Base-by-base conservation (phyloP, 352 stramenopile genomes). In the Globisporangium ultimum region DNA sequence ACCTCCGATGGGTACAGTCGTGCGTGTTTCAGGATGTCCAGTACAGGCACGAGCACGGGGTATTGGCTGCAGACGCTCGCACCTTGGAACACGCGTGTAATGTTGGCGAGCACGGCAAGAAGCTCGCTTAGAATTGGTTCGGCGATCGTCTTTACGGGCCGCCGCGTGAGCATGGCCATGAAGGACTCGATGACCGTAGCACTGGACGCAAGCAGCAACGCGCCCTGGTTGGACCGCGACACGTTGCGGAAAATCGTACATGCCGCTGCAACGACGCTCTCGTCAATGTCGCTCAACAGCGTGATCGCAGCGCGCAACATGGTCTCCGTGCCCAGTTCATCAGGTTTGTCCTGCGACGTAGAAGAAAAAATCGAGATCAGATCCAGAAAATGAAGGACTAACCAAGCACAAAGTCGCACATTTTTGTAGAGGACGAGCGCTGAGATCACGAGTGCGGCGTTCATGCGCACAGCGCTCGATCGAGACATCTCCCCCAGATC, bases 1-100 rank as follows among this genome's bases (percentile, higher is more conserved):
- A 71, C 85, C 38, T 72, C 56, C 2, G 68, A 47, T 11, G 66
- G 72, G 48, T 78, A 90, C 40, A 88, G 34, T 1, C 67, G 60
- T 14, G 64, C 68, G 32, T 84, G 83, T 57, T 87, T 88, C 9
- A 91, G 57, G 36, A 91, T 66, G 6, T 68, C 68, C 18, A 91
- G 66, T 49, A 88, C 67, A 2, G 74, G 69, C 17, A 64, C 56
- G 28, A 84, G 67, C 50, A 90, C 51, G 1, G 72, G 57, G 24
- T 70, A 78, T n/a, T 82, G 67, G 36, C 67, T 67, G 18, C 66
- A 77, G 14, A 62, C 64, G 2, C 73, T 64, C 17, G 74, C 72
- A 8, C 80, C 80, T 67, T 87, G 72, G 50, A 79, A 77, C 9
- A 88, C 55, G 3, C 78, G 68, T 7, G 80, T 88, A n/a, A 88